Conservation (phyloP, 2,329 filamentous ascomycete species). For the Cercospora zeae-maydis region DNA sequence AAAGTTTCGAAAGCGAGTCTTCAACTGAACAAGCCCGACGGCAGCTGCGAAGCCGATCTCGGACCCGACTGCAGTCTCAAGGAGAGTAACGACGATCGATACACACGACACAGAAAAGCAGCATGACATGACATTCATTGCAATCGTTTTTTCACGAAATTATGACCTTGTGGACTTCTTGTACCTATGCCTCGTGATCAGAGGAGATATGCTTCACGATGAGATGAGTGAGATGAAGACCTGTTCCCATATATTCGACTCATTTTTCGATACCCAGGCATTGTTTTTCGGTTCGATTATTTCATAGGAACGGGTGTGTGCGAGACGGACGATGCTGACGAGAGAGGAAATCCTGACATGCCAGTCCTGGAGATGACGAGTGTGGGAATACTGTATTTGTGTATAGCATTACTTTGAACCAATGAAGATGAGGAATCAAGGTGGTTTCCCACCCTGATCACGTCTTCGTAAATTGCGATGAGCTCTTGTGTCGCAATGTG, state of each 20-base stretch:
- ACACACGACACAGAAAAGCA: not conserved
- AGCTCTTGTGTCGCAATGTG: too few relatives aligned
- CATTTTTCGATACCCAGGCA: not conserved
- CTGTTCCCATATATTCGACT: too few relatives aligned
- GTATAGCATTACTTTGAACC: too few relatives aligned
- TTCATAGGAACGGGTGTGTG: not conserved
- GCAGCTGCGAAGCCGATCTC: conserved; percentile 11
- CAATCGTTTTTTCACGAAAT: not conserved
- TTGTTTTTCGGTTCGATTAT: not conserved
- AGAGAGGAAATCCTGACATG: not conserved
- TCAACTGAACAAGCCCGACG: conserved; percentile 14
- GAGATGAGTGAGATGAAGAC: not conserved
- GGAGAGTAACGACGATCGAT: not conserved
- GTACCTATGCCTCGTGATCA: not conserved
- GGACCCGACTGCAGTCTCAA: conserved; percentile 7
- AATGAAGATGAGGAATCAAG: too few relatives aligned
- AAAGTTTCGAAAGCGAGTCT: conserved; percentile 15
- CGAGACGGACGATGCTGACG: not conserved
- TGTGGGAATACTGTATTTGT: not conserved
- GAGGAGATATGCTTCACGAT: not conserved
- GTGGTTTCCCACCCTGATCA: too few relatives aligned
- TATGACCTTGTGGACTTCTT: not conserved
- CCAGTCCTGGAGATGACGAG: not conserved
- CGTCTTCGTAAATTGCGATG: too few relatives aligned
- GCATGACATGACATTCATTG: not conserved